These are phyloP conservation scores for Pulveroboletus sp. DNA, from an alignment of 768 basidiomycete species.

Conservation along the genomic window DNA sequence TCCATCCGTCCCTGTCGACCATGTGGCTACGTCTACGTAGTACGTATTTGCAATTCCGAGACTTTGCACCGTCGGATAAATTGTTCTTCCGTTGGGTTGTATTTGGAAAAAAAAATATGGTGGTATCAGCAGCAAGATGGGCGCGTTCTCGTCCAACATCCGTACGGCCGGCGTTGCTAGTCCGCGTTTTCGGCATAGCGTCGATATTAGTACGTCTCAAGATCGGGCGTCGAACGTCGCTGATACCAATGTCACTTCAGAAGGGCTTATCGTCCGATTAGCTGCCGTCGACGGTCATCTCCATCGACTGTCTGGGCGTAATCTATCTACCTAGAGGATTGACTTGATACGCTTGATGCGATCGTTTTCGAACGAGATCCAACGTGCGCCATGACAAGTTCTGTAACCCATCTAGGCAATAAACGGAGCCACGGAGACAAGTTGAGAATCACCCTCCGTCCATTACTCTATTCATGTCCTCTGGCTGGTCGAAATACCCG, in stretches of 20 bases:
- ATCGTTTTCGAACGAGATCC: no score
- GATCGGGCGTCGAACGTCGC: background rate
- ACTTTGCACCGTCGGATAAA: conserved; percentile 4
- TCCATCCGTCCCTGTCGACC: conserved; percentile 4
- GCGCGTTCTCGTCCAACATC: background rate
- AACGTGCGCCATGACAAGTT: no score
- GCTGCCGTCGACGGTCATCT: no score
- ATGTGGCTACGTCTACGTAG: background rate
- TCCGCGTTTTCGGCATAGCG: background rate
- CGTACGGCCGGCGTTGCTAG: no score
- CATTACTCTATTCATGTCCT: background rate
- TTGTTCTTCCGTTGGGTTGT: background rate
- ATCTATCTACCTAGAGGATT: no score
- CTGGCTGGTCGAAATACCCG: no score
- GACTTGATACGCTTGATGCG: no score
- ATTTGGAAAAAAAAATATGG: background rate
- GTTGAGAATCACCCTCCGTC: no score
- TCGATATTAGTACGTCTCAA: background rate
- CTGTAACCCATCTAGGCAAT: no score
- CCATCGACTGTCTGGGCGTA: no score
- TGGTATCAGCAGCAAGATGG: background rate
- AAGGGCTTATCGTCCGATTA: background rate
- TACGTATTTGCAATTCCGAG: background rate
- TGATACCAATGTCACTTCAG: background rate
- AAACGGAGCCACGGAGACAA: background rate